Percentiles rank a stretch among this genome's conserved stretches.
phyloP scores from a whole-genome alignment of 2,329 filamentous ascomycete genomes.

The Fusarium siculi region DNA sequence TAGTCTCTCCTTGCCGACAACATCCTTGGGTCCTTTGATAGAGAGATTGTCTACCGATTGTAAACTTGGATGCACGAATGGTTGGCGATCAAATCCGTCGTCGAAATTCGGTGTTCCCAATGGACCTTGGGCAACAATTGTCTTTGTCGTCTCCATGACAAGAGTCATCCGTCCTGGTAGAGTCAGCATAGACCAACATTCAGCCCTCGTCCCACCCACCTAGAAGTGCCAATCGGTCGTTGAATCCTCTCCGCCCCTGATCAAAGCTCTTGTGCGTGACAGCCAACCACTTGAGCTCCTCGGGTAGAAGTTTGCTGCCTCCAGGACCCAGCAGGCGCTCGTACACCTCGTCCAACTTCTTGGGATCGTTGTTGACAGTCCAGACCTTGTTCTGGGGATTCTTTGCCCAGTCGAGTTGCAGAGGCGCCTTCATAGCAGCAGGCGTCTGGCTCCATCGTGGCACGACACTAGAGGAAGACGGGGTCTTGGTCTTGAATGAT shows the following conservation, averaged over 20 bases:
- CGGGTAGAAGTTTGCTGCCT: slow-evolving; percentile 79
- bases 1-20: slow-evolving; percentile 74
- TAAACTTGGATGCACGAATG: slow-evolving; percentile 77
- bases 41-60: slow-evolving; percentile 79
- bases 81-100: slow-evolving; percentile 64
- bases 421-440: slow-evolving; percentile 73
- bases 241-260: slow-evolving; percentile 92
- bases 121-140: slow-evolving; percentile 50
- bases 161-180: slow-evolving; percentile 50
- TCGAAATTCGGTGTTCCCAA: slow-evolving; percentile 50
- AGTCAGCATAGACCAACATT: slow-evolving; percentile 18
- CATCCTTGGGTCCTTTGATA: slow-evolving; percentile 65
- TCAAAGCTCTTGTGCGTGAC: slow-evolving; percentile 99
- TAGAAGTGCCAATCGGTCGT: slow-evolving; percentile 89
- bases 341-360: slow-evolving; percentile 81
- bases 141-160: slow-evolving; percentile 53
- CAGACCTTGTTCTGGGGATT: slow-evolving; percentile 65
- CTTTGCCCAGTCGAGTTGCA: slow-evolving; percentile 69
- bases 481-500: slow-evolving; percentile 39
- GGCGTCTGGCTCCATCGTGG: slow-evolving; percentile 80
- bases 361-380: slow-evolving; percentile 80
- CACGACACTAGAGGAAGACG: slow-evolving; percentile 20
- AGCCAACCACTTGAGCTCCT: slow-evolving; percentile 96
- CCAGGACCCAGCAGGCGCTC: slow-evolving; percentile 77
- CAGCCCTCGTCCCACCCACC: slow-evolving; percentile 62